Base-by-base conservation (phyloP, 2,329 filamentous ascomycete species). In the Hypoxylon sp. region DNA sequence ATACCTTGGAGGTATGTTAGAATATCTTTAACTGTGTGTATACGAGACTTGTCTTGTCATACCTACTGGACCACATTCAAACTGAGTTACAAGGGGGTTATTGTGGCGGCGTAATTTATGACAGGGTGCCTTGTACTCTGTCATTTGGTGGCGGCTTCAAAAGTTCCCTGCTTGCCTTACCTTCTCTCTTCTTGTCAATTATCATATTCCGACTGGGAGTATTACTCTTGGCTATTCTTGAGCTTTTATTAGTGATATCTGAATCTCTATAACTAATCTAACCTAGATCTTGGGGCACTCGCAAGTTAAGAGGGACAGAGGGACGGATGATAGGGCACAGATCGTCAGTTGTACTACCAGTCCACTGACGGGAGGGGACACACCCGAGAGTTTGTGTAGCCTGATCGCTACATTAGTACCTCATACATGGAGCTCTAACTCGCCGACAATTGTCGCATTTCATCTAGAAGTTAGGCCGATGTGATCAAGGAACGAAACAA, bases 381-480 rank as follows among this genome's bases (percentile, higher is more conserved):
- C 22, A 37, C 29, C 29, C 42, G 31, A 39, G 10, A 44, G 42
- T 10, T 14, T 39, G 39, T 54, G 59, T 50, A 52, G 58, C 60
- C 13, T 14, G 9, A 50, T 39, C 22, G 19, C 46, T 63, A 22
- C 52, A 42, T 58, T 37, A 46, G 55, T 17, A 54, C 33, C 17
- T 55, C 19, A 48, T 42, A 55, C 3, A 26, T 37, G 29, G 26
- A 48, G 51, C 10, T n/a, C n/a, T 13, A 11, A 44, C 31, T 33
- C 17, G 33, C 26, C 47, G 17, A 22, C 33, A 26, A 31, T 26
- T 9, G 33, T 54, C 29, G 37, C 48, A 37, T 52, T 9, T 61
- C 59, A 37, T 5, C 11, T 10, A 33, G 9, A 31, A 39, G 2
- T 50, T 31, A 29, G 29, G 31, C 33, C 48, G 19, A 33, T 31